Evolutionary conservation across 176 grass and related monocot species (phyloP).

Genomic region (Avena atlantica): DNA sequence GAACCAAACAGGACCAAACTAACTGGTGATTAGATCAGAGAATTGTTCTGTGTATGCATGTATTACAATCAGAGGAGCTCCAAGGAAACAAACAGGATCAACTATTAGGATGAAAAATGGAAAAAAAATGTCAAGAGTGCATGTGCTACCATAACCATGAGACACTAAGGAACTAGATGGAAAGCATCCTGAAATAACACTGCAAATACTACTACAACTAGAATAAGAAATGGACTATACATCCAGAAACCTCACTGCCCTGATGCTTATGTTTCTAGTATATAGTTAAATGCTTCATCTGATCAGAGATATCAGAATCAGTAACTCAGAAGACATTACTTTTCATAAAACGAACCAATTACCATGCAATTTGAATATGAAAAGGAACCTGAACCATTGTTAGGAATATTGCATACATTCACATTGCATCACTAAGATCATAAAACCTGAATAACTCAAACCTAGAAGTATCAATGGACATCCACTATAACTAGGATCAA

Average conservation of each 20-base stretch:
- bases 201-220: neutral
- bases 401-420: conserved; percentile 4
- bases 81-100: conserved; percentile 5
- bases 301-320: conserved; percentile 14
- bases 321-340: conserved; percentile 1
- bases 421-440: conserved; percentile 17
- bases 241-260: neutral
- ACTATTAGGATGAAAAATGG: neutral
- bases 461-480: neutral
- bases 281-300: conserved; percentile 17
- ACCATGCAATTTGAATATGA: conserved; percentile 1
- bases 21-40: neutral
- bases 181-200: neutral
- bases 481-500: neutral
- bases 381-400: conserved; percentile 2
- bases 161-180: neutral
- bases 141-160: neutral
- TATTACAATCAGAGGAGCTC: neutral
- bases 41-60: neutral
- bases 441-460: conserved; percentile 18
- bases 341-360: neutral
- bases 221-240: conserved; percentile 13
- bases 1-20: conserved; percentile 13
- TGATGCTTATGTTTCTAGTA: conserved; percentile 21
- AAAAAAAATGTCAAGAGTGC: neutral